Evolutionary conservation across 306 rosid species (phyloP).

Genomic region (Gleditsia sinensis): DNA sequence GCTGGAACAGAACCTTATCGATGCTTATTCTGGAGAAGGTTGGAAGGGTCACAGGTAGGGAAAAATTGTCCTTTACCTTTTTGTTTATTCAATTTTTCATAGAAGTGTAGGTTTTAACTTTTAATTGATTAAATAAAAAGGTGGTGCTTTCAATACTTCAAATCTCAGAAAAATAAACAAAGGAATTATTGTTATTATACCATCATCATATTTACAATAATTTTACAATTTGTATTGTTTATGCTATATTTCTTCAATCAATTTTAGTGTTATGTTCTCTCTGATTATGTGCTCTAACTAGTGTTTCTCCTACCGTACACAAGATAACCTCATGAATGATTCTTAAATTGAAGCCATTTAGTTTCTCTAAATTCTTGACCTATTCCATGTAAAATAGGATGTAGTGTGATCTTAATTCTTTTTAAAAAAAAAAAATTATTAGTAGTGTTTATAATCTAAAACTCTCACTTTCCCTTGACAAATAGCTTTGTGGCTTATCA

Average conservation of each 20-base stretch:
- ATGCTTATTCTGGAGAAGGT: conserved; percentile 93
- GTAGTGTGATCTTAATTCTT: no score
- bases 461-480: conserved; percentile 27
- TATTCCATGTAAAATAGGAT: background rate
- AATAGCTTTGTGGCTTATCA: conserved; percentile 10
- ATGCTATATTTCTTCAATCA: no score
- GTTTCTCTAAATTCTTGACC: background rate
- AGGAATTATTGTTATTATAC: no score
- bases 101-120: background rate
- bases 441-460: background rate
- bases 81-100: no score
- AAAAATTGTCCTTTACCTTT: conserved; percentile 2
- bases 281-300: no score
- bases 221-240: no score
- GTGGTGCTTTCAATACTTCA: no score
- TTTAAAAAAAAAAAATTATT: no score
- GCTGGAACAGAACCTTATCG: conserved; percentile 91
- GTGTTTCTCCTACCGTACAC: no score
- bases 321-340: background rate
- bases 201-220: no score
- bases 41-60: conserved; percentile 95
- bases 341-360: conserved; percentile 6
- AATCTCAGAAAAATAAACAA: no score
- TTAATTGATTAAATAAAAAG: background rate
- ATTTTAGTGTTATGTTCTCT: no score